Evolutionary conservation across 148 eudicot genomes (phyloP).

Genomic region (Rhododendron simsii): DNA sequence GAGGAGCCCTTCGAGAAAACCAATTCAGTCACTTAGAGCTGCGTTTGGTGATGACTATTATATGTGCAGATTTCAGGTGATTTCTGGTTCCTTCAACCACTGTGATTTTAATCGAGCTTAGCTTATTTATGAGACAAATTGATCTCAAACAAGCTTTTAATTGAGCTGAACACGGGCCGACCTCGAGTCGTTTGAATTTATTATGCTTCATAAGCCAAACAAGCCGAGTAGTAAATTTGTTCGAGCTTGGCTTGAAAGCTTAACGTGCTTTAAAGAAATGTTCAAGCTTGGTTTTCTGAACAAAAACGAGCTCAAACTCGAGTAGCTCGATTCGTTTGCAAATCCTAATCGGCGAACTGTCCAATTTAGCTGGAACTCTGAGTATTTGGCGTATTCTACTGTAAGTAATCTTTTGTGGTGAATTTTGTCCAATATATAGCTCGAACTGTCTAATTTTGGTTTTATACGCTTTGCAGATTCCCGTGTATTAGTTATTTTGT

Average conservation of each 20-base stretch:
- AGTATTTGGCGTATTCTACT: not conserved
- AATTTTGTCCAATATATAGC: not conserved
- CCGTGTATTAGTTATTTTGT: not conserved
- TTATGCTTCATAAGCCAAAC: not conserved
- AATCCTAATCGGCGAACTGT: not conserved
- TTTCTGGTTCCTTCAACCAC: not conserved
- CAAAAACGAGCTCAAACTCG: not conserved
- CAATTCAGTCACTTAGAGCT: not conserved
- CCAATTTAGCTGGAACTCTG: not conserved
- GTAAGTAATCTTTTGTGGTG: not conserved
- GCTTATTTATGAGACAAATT: not conserved
- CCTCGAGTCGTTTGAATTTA: not conserved
- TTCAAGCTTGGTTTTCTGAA: not conserved
- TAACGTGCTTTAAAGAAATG: not conserved
- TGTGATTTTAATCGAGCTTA: not conserved
- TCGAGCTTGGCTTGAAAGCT: not conserved
- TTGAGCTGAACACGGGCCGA: not conserved
- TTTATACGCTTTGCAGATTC: not conserved
- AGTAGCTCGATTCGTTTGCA: not conserved
- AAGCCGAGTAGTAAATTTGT: not conserved
- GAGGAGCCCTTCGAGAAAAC: not conserved
- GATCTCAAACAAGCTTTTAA: not conserved
- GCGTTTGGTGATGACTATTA: slow-evolving; percentile 1
- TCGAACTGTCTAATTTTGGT: not conserved
- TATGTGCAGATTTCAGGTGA: slow-evolving; percentile 3